A percentile compares a stretch with the other conserved stretches of the same genome.
phyloP scores from a whole-genome alignment of 2,329 filamentous ascomycete genomes.

The Cucurbitaria berberidis region DNA sequence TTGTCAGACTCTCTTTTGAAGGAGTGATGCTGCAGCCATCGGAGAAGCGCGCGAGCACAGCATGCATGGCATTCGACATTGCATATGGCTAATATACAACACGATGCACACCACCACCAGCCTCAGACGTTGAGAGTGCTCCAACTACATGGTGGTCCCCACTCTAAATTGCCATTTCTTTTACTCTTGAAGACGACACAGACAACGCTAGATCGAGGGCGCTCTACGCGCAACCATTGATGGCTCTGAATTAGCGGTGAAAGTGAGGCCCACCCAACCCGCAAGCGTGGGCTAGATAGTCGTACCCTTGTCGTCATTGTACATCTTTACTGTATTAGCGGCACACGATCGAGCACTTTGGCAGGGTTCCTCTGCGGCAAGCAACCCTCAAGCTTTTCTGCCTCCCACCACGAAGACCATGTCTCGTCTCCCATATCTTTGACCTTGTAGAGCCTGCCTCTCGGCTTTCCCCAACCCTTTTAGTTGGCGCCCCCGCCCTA shows the following conservation, averaged over 20 bases:
- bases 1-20: not conserved
- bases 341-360: not conserved
- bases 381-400: constrained; percentile 20
- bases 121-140: not conserved
- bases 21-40: constrained; percentile 4
- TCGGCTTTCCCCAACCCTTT: too few relatives aligned
- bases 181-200: too few relatives aligned
- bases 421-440: not conserved
- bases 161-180: not conserved
- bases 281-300: not conserved
- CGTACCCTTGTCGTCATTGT: constrained; percentile 21
- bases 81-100: constrained; percentile 5
- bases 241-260: constrained; percentile 19
- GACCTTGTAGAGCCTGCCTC: constrained; percentile 2
- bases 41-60: constrained; percentile 4
- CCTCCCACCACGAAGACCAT: constrained; percentile 9
- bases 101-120: not conserved
- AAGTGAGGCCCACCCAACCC: not conserved
- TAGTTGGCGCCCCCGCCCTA: too few relatives aligned
- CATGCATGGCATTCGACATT: constrained; percentile 1
- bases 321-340: constrained; percentile 2
- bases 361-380: constrained; percentile 6
- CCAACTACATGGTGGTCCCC: not conserved
- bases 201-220: too few relatives aligned
- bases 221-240: constrained; percentile 9